A percentile compares a stretch with the other conserved stretches of the same genome.
Conservation (phyloP, 2,329 filamentous ascomycete genomes). For the Huntiella moniliformis region DNA sequence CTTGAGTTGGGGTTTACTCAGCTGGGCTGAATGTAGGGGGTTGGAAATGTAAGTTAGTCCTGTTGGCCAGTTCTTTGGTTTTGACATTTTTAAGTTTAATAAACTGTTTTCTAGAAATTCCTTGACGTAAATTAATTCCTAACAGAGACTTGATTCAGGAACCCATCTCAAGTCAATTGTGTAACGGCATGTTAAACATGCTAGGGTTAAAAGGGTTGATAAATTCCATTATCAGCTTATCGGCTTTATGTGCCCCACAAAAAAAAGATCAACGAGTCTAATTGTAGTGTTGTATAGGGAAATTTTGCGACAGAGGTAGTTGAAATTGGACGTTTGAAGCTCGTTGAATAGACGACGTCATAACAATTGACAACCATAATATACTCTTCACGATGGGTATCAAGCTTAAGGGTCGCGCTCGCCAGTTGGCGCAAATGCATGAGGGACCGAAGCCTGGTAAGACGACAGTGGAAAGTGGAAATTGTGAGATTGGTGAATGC, state of each 20-base stretch:
- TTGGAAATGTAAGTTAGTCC: conserved; percentile 31
- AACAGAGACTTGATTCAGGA: too few relatives aligned
- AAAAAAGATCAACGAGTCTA: conserved; percentile 9
- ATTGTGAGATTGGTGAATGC: background rate
- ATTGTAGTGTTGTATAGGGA: background rate
- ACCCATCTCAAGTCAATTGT: too few relatives aligned
- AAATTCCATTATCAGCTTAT: conserved; percentile 6
- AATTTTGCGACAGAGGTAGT: conserved; percentile 10
- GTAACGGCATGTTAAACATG: too few relatives aligned
- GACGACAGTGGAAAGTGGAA: background rate
- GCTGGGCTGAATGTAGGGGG: conserved; percentile 28
- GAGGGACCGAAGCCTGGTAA: conserved; percentile 10
- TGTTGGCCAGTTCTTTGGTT: conserved; percentile 40
- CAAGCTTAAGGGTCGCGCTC: conserved; percentile 10
- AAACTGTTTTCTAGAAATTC: too few relatives aligned
- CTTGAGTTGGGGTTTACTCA: conserved; percentile 24
- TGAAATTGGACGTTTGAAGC: background rate
- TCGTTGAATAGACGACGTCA: too few relatives aligned
- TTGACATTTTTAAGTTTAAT: background rate
- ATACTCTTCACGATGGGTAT: conserved; percentile 1
- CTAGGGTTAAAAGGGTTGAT: conserved; percentile 11
- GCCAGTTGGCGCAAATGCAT: conserved; percentile 9
- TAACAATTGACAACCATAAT: too few relatives aligned
- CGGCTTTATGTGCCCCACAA: conserved; percentile 5
- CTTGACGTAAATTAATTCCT: too few relatives aligned